phyloP scores from a whole-genome alignment of 2,329 filamentous ascomycete species.

The Alternaria metachromatica region DNA sequence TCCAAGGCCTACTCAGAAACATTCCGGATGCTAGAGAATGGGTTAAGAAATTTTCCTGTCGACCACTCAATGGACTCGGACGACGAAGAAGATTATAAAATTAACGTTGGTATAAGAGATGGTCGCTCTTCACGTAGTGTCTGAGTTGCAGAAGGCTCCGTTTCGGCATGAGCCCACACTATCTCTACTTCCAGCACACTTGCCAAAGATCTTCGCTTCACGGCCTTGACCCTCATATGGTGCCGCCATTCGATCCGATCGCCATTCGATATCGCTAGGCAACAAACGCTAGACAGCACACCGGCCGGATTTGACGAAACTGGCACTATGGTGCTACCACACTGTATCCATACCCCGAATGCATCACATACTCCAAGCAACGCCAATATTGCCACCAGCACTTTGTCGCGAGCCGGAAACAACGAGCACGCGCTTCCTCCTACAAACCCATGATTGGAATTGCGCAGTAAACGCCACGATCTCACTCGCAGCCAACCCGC shows the following conservation, averaged over 20 bases:
- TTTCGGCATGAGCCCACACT: neutral
- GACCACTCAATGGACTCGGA: neutral
- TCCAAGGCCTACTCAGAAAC: constrained; percentile 37
- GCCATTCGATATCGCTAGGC: neutral
- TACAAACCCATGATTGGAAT: neutral
- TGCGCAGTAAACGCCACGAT: neutral
- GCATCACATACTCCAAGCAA: neutral
- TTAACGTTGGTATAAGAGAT: neutral
- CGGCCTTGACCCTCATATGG: neutral
- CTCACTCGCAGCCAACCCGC: neutral
- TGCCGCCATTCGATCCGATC: neutral
- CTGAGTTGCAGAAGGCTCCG: neutral
- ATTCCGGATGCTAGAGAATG: constrained; percentile 36
- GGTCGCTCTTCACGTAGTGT: constrained; percentile 4
- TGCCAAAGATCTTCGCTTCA: neutral
- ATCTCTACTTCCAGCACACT: neutral
- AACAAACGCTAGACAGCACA: neutral
- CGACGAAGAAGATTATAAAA: constrained; percentile 4
- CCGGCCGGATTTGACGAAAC: neutral
- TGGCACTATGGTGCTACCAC: neutral
- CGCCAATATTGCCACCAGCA: neutral
- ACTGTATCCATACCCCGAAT: neutral
- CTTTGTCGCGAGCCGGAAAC: neutral
- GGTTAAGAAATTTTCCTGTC: constrained; percentile 26
- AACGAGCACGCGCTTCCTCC: neutral